These are phyloP conservation scores for Coemansia sp. DNA, from an alignment of 192 early-diverging fungal genomes.

Conservation along the genomic window DNA sequence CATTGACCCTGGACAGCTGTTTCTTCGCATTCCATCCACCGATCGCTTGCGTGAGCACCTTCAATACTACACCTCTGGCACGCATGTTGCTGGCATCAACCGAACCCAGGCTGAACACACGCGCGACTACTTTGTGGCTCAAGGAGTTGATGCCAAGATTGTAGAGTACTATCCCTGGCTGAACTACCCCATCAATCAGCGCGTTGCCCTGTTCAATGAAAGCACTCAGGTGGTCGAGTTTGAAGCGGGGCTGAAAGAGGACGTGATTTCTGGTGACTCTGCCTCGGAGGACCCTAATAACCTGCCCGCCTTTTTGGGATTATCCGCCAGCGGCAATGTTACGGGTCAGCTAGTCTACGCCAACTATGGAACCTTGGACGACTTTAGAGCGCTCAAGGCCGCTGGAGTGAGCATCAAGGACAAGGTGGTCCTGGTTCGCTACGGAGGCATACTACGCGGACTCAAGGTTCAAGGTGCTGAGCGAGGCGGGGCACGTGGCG, in stretches of 20 bases:
- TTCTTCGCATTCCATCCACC: conserved; percentile 46
- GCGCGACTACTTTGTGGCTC: conserved; percentile 43
- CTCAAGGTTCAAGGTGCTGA: conserved; percentile 59
- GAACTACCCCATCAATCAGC: conserved; percentile 52
- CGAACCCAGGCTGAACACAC: conserved; percentile 53
- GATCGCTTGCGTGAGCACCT: conserved; percentile 45
- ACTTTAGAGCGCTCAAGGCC: conserved; percentile 50
- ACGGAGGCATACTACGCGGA: conserved; percentile 54
- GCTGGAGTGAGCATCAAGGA: conserved; percentile 47
- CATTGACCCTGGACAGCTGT: conserved; percentile 35
- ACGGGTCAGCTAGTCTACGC: conserved; percentile 62
- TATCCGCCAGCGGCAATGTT: conserved; percentile 59
- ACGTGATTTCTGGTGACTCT: conserved; percentile 58
- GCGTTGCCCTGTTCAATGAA: conserved; percentile 52
- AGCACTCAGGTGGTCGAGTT: conserved; percentile 44
- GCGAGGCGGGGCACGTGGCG: conserved; percentile 54
- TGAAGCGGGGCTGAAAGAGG: conserved; percentile 59
- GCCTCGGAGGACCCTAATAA: conserved; percentile 58
- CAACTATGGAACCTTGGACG: conserved; percentile 59
- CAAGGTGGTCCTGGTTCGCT: conserved; percentile 58
- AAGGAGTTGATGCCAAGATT: conserved; percentile 56
- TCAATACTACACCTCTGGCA: conserved; percentile 55
- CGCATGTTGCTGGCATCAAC: conserved; percentile 59
- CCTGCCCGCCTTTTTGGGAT: conserved; percentile 62
- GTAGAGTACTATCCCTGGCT: conserved; percentile 61